A percentile compares a stretch with the other conserved stretches of the same genome.
These are phyloP conservation scores for Nicotiana tabacum DNA, from an alignment of 257 asterid genomes.

Conservation along the genomic window DNA sequence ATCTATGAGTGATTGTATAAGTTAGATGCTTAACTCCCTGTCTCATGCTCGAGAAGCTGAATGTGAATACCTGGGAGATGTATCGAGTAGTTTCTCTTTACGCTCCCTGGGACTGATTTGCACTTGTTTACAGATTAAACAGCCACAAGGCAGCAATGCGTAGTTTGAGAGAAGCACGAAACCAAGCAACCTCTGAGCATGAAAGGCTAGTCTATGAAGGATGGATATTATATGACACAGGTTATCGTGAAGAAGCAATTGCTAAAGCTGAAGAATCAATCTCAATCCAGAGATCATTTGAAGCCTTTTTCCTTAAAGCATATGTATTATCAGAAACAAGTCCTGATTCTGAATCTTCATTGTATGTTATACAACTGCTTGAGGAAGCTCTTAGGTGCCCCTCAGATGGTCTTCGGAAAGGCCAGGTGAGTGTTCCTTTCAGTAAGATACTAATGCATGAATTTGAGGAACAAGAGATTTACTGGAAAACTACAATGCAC, in stretches of 20 bases:
- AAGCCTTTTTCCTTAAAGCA: constrained; percentile 91
- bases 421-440: constrained; percentile 57
- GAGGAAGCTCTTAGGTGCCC: constrained; percentile 99
- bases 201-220: constrained; percentile 95
- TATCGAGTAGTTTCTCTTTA: neutral
- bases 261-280: constrained; percentile 89
- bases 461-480: neutral
- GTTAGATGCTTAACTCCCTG: neutral
- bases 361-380: constrained; percentile 74
- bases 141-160: constrained; percentile 97
- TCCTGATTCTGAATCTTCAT: constrained; percentile 60
- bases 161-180: constrained; percentile 89
- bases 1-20: neutral
- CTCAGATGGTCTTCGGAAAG: constrained; percentile 95
- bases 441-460: neutral
- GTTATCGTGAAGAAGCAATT: constrained; percentile 78
- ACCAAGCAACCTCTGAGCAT: constrained; percentile 65
- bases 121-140: constrained; percentile 52
- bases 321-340: constrained; percentile 75
- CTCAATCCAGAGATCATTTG: constrained; percentile 79
- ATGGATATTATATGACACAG: constrained; percentile 88
- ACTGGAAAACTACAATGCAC: neutral
- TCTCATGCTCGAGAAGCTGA: neutral
- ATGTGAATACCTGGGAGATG: neutral
- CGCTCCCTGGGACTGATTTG: neutral